These are phyloP conservation scores for Limtongia smithiae DNA, from an alignment of 805 yeast genomes.

Conservation along the genomic window DNA sequence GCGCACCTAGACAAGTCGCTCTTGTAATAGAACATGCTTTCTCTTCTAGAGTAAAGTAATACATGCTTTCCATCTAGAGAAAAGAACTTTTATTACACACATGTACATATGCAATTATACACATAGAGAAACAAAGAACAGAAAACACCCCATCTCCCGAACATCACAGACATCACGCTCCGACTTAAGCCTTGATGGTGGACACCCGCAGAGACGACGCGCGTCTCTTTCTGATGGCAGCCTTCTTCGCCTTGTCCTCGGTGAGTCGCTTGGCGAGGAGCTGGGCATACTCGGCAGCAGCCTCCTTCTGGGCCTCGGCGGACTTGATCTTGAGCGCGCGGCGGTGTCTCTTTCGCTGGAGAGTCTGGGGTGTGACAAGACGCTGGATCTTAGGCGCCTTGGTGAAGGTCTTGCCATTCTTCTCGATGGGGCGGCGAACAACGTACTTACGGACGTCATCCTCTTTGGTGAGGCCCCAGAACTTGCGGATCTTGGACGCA, in stretches of 20 bases:
- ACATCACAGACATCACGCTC: neutral
- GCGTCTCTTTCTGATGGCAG: conserved; percentile 99
- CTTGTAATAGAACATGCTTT: neutral
- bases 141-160: conserved; percentile 5
- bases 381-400: conserved; percentile 99
- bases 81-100: neutral
- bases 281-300: conserved; percentile 99
- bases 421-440: conserved; percentile 86
- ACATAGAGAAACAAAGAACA: neutral
- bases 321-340: conserved; percentile 89
- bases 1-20: too few species aligned
- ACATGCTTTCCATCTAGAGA: neutral
- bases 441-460: conserved; percentile 90
- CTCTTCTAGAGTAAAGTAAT: neutral
- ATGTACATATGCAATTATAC: conserved; percentile 7
- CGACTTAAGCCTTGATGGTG: conserved; percentile 19
- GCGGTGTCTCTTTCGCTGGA: conserved; percentile 98
- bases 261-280: conserved; percentile 96
- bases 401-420: conserved; percentile 93
- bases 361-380: conserved; percentile 97
- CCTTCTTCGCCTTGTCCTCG: conserved; percentile 97
- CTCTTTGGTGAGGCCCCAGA: conserved; percentile 96
- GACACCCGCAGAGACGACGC: conserved; percentile 81
- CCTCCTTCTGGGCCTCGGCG: conserved; percentile 99
- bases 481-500: conserved; percentile 99